Percentiles rank a stretch among this genome's conserved stretches.
phyloP scores from a whole-genome alignment of 2,329 filamentous ascomycete genomes.

The Rhynchosporium graminicola region DNA sequence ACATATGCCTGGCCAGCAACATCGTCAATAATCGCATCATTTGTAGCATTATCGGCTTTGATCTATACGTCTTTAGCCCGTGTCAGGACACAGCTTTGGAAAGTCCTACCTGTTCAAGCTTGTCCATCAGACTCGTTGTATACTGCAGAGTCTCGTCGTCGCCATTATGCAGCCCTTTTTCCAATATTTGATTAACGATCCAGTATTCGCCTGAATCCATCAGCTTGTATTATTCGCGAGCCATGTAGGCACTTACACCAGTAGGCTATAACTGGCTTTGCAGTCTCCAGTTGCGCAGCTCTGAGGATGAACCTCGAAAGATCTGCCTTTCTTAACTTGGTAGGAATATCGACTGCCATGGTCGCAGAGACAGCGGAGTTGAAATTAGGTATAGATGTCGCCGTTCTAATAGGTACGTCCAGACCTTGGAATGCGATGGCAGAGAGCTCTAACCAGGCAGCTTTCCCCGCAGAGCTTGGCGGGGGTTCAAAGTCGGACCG shows the following conservation, averaged over 20 bases:
- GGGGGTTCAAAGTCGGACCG: background rate
- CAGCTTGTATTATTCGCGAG: conserved; percentile 18
- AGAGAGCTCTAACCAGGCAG: too few relatives aligned
- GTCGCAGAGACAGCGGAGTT: background rate
- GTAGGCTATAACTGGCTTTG: conserved; percentile 87
- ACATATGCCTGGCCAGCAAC: conserved; percentile 86
- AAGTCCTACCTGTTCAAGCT: conserved; percentile 69
- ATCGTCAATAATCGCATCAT: conserved; percentile 86
- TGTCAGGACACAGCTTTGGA: background rate
- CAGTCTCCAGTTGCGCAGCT: conserved; percentile 78
- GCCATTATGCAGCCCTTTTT: conserved; percentile 73
- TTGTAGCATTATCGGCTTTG: conserved; percentile 70
- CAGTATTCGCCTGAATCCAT: conserved; percentile 74
- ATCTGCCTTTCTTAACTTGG: conserved; percentile 75
- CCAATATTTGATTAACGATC: conserved; percentile 88
- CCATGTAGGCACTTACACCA: conserved; percentile 70
- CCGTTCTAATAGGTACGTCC: background rate
- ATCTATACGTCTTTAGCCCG: conserved; percentile 47
- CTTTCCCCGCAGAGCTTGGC: background rate
- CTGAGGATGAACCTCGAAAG: conserved; percentile 81
- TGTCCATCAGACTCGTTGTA: conserved; percentile 85
- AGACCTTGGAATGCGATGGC: background rate
- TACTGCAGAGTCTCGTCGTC: conserved; percentile 79
- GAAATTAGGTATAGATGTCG: conserved; percentile 3
- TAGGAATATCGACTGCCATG: conserved; percentile 74